These are phyloP conservation scores for Alternaria consortialis DNA, from an alignment of 2,329 filamentous ascomycete genomes.

Conservation along the genomic window DNA sequence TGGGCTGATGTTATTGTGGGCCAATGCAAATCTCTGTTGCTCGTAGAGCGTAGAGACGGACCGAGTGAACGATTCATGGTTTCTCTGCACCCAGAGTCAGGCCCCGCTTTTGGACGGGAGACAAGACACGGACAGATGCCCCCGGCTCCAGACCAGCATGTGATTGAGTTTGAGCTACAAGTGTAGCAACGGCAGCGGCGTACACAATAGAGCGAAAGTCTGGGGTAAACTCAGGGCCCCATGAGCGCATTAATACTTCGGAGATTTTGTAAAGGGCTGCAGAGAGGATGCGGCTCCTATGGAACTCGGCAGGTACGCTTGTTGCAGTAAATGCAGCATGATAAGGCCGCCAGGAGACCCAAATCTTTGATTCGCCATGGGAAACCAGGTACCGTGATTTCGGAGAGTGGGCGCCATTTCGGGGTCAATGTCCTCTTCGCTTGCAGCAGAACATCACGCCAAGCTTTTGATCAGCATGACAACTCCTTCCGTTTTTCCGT, in stretches of 20 bases:
- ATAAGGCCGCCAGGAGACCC: not conserved
- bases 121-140: not conserved
- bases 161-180: slow-evolving; percentile 12
- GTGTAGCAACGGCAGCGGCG: slow-evolving; percentile 9
- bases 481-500: not conserved
- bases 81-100: not conserved
- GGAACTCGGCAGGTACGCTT: not conserved
- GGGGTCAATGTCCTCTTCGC: slow-evolving; percentile 6
- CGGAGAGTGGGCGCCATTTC: slow-evolving; percentile 1
- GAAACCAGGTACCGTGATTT: slow-evolving; percentile 9
- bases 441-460: not conserved
- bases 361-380: not conserved
- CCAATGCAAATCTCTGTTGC: slow-evolving; percentile 1
- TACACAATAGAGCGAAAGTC: not conserved
- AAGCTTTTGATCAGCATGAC: not conserved
- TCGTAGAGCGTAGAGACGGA: not conserved
- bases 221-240: not conserved
- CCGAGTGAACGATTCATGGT: slow-evolving; percentile 2
- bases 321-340: not conserved
- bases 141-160: not conserved
- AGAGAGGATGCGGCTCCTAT: not conserved
- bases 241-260: not conserved
- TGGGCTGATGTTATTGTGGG: slow-evolving; percentile 7
- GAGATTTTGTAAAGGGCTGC: slow-evolving; percentile 5
- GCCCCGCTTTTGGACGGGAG: slow-evolving; percentile 5